Percentiles rank a stretch among this genome's conserved stretches.
Conservation (phyloP, 2,329 filamentous ascomycete species). For the Venturia nashicola region DNA sequence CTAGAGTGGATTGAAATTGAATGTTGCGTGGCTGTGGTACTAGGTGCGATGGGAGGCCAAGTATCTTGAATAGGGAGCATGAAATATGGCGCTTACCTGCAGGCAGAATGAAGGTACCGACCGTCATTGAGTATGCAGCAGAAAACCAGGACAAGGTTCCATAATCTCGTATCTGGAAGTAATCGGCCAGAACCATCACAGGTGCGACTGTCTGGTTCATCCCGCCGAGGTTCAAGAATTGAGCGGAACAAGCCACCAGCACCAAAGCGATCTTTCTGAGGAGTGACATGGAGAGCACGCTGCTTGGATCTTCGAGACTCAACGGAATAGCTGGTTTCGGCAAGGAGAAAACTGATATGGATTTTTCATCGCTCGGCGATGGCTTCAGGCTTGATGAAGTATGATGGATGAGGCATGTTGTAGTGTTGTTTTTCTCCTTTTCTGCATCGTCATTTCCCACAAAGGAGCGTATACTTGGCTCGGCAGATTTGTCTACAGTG, state of each 20-base stretch:
- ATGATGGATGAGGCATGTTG: not conserved
- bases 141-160: conserved; percentile 43
- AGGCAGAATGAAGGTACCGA: conserved; percentile 27
- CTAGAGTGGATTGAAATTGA: not conserved
- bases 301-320: not conserved
- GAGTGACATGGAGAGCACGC: not conserved
- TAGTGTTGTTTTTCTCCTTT: not conserved
- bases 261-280: conserved; percentile 7
- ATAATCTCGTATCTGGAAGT: conserved; percentile 8
- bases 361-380: not conserved
- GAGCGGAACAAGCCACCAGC: conserved; percentile 6
- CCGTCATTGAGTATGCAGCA: conserved; percentile 41
- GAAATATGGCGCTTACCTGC: conserved; percentile 10
- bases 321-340: not conserved
- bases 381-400: not conserved
- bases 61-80: not conserved
- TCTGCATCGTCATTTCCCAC: not conserved
- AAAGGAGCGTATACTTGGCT: not conserved
- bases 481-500: not conserved
- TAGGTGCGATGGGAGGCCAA: not conserved
- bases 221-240: conserved; percentile 8
- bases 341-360: not conserved
- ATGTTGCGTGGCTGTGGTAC: not conserved
- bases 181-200: conserved; percentile 8
- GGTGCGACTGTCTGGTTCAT: conserved; percentile 10